phyloP scores from a whole-genome alignment of 139 green algal genomes.

The Closterium sp. region DNA sequence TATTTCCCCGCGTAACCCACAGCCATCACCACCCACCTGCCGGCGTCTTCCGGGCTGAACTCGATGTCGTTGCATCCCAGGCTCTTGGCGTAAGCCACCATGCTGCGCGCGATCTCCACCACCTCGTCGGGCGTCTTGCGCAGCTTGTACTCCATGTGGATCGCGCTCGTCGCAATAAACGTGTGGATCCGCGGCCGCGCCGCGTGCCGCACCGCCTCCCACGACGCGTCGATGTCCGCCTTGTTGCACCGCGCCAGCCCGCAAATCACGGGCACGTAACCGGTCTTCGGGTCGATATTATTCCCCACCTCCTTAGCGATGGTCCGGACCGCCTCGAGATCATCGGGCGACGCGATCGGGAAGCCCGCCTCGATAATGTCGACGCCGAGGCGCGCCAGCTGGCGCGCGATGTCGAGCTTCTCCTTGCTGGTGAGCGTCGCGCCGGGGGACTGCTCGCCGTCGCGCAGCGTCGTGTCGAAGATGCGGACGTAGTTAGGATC shows the following conservation, averaged over 20 bases:
- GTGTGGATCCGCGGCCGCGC: conserved; percentile 89
- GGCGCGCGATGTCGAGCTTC: conserved; percentile 94
- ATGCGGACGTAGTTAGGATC: conserved; percentile 95
- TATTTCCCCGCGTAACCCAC: too few relatives aligned
- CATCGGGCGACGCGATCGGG: conserved; percentile 91
- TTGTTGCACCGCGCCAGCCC: conserved; percentile 77
- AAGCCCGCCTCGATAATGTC: conserved; percentile 99
- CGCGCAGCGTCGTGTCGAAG: conserved; percentile 97
- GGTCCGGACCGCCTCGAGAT: conserved; percentile 89
- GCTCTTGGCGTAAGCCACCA: conserved; percentile 78
- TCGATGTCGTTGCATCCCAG: conserved; percentile 96
- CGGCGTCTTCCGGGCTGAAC: conserved; percentile 95
- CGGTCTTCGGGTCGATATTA: conserved; percentile 58
- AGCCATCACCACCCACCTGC: conserved; percentile 20
- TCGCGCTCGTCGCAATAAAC: conserved; percentile 93
- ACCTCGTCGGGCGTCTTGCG: conserved; percentile 74
- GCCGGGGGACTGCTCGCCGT: conserved; percentile 92
- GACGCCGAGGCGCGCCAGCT: conserved; percentile 92
- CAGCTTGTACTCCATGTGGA: conserved; percentile 88
- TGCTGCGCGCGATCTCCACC: conserved; percentile 81
- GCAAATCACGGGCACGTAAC: conserved; percentile 98
- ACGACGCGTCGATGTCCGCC: conserved; percentile 80
- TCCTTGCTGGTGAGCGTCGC: conserved; percentile 93
- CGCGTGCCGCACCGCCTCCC: conserved; percentile 85
- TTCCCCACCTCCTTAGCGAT: conserved; percentile 87